A percentile compares a stretch with the other conserved stretches of the same genome.
Conservation (phyloP, 2,329 filamentous ascomycete species). For the Alternaria tenuissima region DNA sequence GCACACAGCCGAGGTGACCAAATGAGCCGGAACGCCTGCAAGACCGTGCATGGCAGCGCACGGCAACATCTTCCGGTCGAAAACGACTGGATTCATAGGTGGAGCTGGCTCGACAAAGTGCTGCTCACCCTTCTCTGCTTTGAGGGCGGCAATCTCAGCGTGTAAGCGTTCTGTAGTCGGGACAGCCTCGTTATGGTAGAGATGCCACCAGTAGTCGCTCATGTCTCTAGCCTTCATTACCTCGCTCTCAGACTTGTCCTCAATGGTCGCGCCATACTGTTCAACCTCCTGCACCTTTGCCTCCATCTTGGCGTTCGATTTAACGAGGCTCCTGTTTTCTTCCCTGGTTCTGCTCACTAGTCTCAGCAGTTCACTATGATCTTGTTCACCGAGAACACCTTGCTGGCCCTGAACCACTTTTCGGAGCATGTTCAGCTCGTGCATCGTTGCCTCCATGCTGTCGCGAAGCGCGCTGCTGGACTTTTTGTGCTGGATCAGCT, state of each 20-base stretch:
- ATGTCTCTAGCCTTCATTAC: background rate
- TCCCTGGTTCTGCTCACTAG: background rate
- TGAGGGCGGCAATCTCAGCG: constrained; percentile 5
- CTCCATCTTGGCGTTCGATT: background rate
- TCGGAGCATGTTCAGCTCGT: constrained; percentile 1
- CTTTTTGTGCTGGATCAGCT: background rate
- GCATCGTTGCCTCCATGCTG: background rate
- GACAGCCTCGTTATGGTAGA: constrained; percentile 7
- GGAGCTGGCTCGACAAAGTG: background rate
- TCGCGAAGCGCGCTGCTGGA: background rate
- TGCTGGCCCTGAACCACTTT: background rate
- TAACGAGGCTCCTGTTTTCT: background rate
- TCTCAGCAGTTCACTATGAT: background rate
- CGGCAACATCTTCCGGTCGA: constrained; percentile 2
- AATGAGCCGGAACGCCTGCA: background rate
- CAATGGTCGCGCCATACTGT: background rate
- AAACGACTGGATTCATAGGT: background rate
- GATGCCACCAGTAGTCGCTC: background rate
- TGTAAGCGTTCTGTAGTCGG: background rate
- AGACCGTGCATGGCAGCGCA: background rate
- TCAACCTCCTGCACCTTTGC: background rate
- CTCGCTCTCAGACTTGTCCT: background rate
- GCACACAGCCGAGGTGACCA: constrained; percentile 1
- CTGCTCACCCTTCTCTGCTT: constrained; percentile 1
- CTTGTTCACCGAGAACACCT: background rate